phyloP scores from a whole-genome alignment of 2,329 filamentous ascomycete genomes.

The Penicillium sp. region DNA sequence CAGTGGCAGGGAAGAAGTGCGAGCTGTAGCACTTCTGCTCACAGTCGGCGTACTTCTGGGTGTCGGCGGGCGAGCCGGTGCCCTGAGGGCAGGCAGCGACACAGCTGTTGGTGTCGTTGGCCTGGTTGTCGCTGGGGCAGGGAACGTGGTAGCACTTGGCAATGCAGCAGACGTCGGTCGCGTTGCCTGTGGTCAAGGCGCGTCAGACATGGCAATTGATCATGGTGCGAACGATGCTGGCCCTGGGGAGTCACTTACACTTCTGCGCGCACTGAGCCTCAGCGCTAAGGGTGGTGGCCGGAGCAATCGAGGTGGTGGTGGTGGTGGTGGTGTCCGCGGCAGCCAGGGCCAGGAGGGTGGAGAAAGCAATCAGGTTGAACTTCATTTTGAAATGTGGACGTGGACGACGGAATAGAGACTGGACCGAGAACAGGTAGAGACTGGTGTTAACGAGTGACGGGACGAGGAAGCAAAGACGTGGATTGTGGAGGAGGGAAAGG shows the following conservation, averaged over 20 bases:
- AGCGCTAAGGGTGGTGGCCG: conserved; percentile 36
- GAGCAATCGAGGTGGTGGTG: conserved; percentile 27
- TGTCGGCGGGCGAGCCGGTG: conserved; percentile 49
- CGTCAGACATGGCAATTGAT: not conserved
- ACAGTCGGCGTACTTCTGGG: conserved; percentile 50
- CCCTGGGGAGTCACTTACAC: conserved; percentile 33
- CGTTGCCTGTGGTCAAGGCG: conserved; percentile 34
- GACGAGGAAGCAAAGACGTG: not conserved
- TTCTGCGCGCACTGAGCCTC: conserved; percentile 37
- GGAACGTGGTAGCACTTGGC: conserved; percentile 55
- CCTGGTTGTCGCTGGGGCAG: conserved; percentile 53
- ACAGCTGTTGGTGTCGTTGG: conserved; percentile 54
- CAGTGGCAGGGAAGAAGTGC: conserved; percentile 47
- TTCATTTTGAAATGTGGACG: conserved; percentile 34
- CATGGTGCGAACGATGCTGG: not conserved
- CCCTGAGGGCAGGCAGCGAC: conserved; percentile 57
- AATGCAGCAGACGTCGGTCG: conserved; percentile 53
- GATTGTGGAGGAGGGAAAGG: conserved; percentile 5
- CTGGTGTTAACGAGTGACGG: not conserved
- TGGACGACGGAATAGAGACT: conserved; percentile 1
- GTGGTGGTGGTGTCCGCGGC: conserved; percentile 38
- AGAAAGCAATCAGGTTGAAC: conserved; percentile 47
- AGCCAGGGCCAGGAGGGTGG: conserved; percentile 48
- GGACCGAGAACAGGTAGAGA: conserved; percentile 1
- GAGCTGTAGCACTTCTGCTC: conserved; percentile 52